phyloP scores from a whole-genome alignment of 2,329 filamentous ascomycete species.

The Monilinia fructigena region DNA sequence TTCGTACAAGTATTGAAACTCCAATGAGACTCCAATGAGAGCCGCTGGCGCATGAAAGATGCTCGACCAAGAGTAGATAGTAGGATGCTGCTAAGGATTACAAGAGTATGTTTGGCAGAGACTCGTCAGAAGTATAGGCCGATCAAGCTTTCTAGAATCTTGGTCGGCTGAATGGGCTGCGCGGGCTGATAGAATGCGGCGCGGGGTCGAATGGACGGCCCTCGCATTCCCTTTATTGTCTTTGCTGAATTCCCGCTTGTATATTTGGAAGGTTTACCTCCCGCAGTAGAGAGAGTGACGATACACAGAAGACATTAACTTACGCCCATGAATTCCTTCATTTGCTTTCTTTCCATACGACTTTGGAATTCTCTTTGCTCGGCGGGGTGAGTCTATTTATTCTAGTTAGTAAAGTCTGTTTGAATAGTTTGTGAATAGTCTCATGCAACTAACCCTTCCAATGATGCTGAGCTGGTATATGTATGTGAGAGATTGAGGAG shows the following conservation, averaged over 20 bases:
- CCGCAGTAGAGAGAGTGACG: neutral
- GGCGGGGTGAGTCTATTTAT: conserved; percentile 42
- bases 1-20: neutral
- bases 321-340: conserved; percentile 99
- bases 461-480: conserved; percentile 26
- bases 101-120: neutral
- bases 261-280: neutral
- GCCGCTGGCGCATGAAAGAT: neutral
- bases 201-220: neutral
- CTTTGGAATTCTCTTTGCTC: conserved; percentile 92
- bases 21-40: neutral
- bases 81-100: neutral
- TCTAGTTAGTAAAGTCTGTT: conserved; percentile 23
- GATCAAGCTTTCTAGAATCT: neutral
- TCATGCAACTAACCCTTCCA: conserved; percentile 38
- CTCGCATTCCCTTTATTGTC: conserved; percentile 6
- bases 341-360: conserved; percentile 96
- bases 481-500: neutral
- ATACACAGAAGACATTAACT: conserved; percentile 41
- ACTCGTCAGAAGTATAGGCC: neutral
- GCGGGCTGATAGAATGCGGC: neutral
- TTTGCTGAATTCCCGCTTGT: neutral
- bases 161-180: neutral
- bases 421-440: neutral
- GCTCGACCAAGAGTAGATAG: neutral